Evolutionary conservation across 2,329 filamentous ascomycete species (phyloP).

Genomic region (Colletotrichum higginsianum): DNA sequence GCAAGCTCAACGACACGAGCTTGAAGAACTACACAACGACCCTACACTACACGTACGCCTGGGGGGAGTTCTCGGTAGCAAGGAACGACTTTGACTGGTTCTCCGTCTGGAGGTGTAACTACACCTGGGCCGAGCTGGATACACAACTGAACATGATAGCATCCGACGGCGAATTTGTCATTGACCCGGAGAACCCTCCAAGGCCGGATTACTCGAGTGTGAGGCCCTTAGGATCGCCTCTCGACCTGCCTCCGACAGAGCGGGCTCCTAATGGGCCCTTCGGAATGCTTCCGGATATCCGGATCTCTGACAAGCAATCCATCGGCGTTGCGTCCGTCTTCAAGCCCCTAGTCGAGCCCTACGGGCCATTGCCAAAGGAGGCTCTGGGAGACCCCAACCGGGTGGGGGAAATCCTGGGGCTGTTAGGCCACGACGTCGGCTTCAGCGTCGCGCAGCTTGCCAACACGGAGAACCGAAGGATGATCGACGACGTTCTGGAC

Average conservation of each 20-base stretch:
- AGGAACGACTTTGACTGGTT: not conserved
- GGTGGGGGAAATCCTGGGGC: not conserved
- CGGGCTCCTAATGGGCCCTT: too few species aligned
- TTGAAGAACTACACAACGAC: not conserved
- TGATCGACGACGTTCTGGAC: not conserved
- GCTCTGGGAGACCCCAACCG: not conserved
- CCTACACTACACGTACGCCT: not conserved
- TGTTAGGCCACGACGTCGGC: not conserved
- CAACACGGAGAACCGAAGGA: conserved; percentile 11
- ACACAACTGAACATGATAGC: conserved; percentile 17
- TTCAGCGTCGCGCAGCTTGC: conserved; percentile 17
- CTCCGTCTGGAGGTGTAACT: conserved; percentile 24
- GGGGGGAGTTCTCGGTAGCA: not conserved
- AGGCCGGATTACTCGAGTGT: not conserved
- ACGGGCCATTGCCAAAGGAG: not conserved
- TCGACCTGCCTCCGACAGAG: conserved; percentile 2
- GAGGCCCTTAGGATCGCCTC: not conserved
- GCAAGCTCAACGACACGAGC: not conserved
- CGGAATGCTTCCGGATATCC: not conserved
- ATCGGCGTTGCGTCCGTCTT: not conserved
- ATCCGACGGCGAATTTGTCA: conserved; percentile 9
- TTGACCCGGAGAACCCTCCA: conserved; percentile 25
- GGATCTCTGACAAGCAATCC: not conserved
- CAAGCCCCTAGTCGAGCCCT: not conserved
- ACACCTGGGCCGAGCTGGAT: conserved; percentile 19